These are phyloP conservation scores for Acaromyces ingoldii DNA, from an alignment of 1,284 basidiomycete genomes.

Conservation along the genomic window DNA sequence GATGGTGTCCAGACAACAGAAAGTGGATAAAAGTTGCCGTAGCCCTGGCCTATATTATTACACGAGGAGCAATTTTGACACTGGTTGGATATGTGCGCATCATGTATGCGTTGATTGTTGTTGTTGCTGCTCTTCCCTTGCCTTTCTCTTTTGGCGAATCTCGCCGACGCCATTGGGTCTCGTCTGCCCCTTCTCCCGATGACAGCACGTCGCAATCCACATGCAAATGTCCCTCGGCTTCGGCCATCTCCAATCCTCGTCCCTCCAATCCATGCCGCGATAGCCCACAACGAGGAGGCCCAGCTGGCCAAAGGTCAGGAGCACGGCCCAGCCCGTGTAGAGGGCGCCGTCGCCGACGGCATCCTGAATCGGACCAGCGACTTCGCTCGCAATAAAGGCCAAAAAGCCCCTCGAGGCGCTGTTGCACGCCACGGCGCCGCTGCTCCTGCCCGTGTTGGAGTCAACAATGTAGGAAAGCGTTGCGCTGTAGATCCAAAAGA, in stretches of 20 bases:
- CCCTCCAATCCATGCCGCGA: conserved; percentile 8
- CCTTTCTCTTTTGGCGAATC: no score
- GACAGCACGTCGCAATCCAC: no score
- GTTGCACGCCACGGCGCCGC: conserved; percentile 65
- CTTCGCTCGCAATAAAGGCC: conserved; percentile 67
- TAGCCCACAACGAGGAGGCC: neutral
- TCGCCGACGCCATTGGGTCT: no score
- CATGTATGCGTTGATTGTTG: no score
- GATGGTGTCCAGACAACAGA: no score
- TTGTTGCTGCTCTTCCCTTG: no score
- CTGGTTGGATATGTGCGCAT: no score
- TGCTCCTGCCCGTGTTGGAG: conserved; percentile 68
- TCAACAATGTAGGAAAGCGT: conserved; percentile 59
- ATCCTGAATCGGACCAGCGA: conserved; percentile 64
- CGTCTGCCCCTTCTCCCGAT: no score
- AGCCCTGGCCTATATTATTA: no score
- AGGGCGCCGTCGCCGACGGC: conserved; percentile 14
- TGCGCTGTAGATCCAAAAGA: conserved; percentile 66
- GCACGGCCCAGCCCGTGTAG: conserved; percentile 17
- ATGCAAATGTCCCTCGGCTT: no score
- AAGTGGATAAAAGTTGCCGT: no score
- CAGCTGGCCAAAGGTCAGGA: conserved; percentile 1
- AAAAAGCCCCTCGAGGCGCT: conserved; percentile 65
- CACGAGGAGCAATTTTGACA: no score
- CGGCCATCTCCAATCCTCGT: conserved; percentile 12